A percentile compares a stretch with the other conserved stretches of the same genome.
phyloP scores from a whole-genome alignment of 192 early-diverging fungal species.

The Coemansia erecta region DNA sequence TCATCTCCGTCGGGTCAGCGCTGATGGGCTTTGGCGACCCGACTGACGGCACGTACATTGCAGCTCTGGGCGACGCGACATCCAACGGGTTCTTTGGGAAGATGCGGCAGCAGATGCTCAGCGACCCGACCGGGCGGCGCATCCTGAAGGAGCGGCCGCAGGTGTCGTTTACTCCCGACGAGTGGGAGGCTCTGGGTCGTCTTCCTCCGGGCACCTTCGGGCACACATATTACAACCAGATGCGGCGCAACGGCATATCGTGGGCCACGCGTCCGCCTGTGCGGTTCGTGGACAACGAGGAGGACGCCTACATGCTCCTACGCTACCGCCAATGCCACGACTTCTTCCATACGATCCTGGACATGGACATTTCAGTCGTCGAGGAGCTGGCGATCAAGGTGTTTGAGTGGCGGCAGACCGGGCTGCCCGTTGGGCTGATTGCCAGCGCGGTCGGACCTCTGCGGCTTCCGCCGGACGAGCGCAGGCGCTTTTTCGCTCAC shows the following conservation, averaged over 20 bases:
- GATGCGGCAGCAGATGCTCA: constrained; percentile 80
- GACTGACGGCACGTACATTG: constrained; percentile 53
- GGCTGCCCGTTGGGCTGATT: constrained; percentile 84
- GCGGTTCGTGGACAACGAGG: constrained; percentile 83
- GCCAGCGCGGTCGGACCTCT: constrained; percentile 81
- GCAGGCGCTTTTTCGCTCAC: constrained; percentile 58
- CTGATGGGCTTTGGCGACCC: constrained; percentile 76
- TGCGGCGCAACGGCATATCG: constrained; percentile 74
- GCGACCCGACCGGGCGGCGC: constrained; percentile 68
- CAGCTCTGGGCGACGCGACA: constrained; percentile 83
- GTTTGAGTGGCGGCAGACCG: constrained; percentile 91
- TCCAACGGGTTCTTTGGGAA: constrained; percentile 62
- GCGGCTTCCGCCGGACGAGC: constrained; percentile 59
- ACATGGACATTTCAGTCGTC: constrained; percentile 75
- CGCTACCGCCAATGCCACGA: constrained; percentile 94
- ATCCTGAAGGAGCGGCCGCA: constrained; percentile 81
- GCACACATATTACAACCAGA: constrained; percentile 75
- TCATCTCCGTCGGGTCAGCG: constrained; percentile 74
- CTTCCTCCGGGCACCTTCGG: constrained; percentile 81
- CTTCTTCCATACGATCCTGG: constrained; percentile 89
- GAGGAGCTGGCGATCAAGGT: constrained; percentile 94
- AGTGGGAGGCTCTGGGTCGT: constrained; percentile 60
- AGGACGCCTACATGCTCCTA: constrained; percentile 91
- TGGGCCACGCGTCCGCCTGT: constrained; percentile 82
- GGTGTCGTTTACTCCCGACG: constrained; percentile 67